Conservation (phyloP, 2,329 filamentous ascomycete genomes). For the Talaromyces amestolkiae region DNA sequence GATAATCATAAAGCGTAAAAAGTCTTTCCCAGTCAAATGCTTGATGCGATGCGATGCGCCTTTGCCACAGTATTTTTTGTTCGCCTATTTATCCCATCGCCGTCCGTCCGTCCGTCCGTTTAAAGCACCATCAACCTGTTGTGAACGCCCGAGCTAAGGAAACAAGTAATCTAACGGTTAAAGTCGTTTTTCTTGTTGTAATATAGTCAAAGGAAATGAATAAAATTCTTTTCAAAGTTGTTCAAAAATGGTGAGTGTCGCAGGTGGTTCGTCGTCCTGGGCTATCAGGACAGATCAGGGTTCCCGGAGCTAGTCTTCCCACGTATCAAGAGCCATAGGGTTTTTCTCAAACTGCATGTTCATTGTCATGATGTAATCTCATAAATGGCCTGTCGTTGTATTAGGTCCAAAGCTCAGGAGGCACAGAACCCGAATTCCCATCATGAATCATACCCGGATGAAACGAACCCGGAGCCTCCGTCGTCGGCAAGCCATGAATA, state of each 20-base stretch:
- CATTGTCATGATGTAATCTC: neutral
- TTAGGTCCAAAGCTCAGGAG: conserved; percentile 37
- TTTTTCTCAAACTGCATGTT: neutral
- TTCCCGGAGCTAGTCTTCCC: neutral
- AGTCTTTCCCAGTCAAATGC: neutral
- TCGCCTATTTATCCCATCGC: neutral
- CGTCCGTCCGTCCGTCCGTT: neutral
- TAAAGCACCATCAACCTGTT: neutral
- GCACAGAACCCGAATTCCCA: conserved; percentile 33
- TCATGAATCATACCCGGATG: conserved; percentile 33
- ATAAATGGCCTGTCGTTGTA: neutral
- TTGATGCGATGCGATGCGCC: neutral
- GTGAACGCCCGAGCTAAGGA: conserved; percentile 3
- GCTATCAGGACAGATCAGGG: neutral
- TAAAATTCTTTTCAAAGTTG: neutral
- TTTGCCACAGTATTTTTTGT: neutral
- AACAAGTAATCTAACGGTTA: neutral
- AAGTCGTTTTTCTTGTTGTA: neutral
- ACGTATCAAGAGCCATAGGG: neutral
- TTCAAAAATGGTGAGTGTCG: neutral
- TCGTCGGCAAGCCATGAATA: conserved; percentile 29
- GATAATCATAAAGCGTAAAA: neutral
- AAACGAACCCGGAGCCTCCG: conserved; percentile 28
- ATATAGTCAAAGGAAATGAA: neutral
- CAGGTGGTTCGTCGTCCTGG: neutral